These are phyloP conservation scores for Beauveria brongniartii DNA, from an alignment of 2,329 filamentous ascomycete genomes.

Conservation along the genomic window DNA sequence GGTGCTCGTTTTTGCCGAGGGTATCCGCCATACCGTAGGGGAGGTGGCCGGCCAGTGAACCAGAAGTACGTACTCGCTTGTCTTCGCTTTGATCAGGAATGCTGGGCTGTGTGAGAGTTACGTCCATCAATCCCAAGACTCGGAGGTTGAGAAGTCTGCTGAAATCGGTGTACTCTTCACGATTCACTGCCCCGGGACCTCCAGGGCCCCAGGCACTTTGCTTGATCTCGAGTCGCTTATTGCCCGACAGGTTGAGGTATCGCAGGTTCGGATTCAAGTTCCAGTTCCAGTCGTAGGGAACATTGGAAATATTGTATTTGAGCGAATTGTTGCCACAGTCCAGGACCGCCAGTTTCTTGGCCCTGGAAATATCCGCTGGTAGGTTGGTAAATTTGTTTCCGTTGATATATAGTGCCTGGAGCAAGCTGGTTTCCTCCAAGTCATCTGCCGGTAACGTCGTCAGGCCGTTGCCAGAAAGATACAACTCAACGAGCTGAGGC, in stretches of 20 bases:
- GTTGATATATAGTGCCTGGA: slow-evolving; percentile 91
- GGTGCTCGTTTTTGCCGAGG: slow-evolving; percentile 82
- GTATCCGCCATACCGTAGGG: slow-evolving; percentile 98
- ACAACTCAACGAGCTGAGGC: slow-evolving; percentile 84
- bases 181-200: slow-evolving; percentile 45
- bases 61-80: slow-evolving; percentile 89
- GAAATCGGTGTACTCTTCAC: slow-evolving; percentile 74
- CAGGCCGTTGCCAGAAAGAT: slow-evolving; percentile 89
- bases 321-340: slow-evolving; percentile 92
- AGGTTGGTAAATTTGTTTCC: slow-evolving; percentile 96
- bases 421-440: slow-evolving; percentile 76
- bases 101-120: slow-evolving; percentile 85
- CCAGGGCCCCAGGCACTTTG: slow-evolving; percentile 43
- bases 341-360: slow-evolving; percentile 82
- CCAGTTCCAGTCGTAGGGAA: slow-evolving; percentile 99
- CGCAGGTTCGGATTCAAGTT: slow-evolving; percentile 94
- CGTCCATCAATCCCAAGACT: slow-evolving; percentile 92
- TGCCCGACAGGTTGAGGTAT: slow-evolving; percentile 93
- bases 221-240: slow-evolving; percentile 91
- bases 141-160: slow-evolving; percentile 74
- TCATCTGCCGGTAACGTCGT: slow-evolving; percentile 90
- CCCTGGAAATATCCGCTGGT: slow-evolving; percentile 88
- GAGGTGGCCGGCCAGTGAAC: slow-evolving; percentile 83
- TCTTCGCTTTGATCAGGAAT: slow-evolving; percentile 95
- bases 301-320: slow-evolving; percentile 98